phyloP scores from a whole-genome alignment of 371 early-diverging fungal species.

The Apophysomyces sp. region DNA sequence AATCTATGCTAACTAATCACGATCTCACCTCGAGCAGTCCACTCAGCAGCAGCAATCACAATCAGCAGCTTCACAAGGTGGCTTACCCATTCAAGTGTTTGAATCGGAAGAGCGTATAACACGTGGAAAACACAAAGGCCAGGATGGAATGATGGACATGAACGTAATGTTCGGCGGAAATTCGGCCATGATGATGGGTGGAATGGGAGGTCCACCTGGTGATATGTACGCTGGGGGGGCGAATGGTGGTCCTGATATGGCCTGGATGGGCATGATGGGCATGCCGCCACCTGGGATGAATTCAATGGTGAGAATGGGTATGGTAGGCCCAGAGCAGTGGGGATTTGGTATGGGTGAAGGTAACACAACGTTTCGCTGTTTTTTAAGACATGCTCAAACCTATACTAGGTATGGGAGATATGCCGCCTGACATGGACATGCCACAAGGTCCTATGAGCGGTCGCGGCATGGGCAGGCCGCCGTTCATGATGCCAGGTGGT shows the following conservation, averaged over 20 bases:
- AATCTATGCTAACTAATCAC: not conserved
- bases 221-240: conserved; percentile 7
- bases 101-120: conserved; percentile 31
- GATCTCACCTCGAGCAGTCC: not conserved
- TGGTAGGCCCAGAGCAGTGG: conserved; percentile 12
- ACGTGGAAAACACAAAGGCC: conserved; percentile 13
- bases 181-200: conserved; percentile 20
- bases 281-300: conserved; percentile 37
- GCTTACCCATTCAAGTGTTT: conserved; percentile 32
- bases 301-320: conserved; percentile 29
- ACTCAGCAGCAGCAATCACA: conserved; percentile 2
- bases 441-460: conserved; percentile 1
- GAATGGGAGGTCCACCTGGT: conserved; percentile 7
- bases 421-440: conserved; percentile 17
- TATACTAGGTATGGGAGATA: conserved; percentile 9
- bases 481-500: conserved; percentile 33
- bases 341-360: conserved; percentile 20
- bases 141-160: conserved; percentile 15
- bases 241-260: conserved; percentile 29
- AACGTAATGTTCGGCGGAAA: conserved; percentile 24
- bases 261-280: conserved; percentile 41
- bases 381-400: conserved; percentile 1
- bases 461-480: conserved; percentile 27
- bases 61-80: conserved; percentile 8
- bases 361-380: not conserved